Evolutionary conservation across 1,139 yeast species (phyloP).

Genomic region (Eremothecium coryli): DNA sequence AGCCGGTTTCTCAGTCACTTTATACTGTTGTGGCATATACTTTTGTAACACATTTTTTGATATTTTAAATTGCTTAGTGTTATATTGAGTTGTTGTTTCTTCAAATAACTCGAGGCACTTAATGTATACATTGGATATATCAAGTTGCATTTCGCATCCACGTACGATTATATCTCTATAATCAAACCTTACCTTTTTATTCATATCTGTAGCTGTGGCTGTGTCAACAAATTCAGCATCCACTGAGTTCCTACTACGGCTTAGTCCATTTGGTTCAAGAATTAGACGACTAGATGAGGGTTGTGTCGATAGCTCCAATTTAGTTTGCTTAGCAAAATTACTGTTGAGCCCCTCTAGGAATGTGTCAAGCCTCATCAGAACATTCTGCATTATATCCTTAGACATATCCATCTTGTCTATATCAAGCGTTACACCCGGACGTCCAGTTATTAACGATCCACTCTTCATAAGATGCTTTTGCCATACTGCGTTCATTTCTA

Average conservation of each 20-base stretch:
- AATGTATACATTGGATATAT: conserved; percentile 26
- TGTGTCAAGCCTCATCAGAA: conserved; percentile 22
- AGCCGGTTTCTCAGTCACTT: conserved; percentile 9
- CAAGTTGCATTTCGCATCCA: conserved; percentile 27
- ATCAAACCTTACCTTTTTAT: conserved; percentile 16
- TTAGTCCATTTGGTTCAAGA: conserved; percentile 9
- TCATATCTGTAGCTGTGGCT: conserved; percentile 9
- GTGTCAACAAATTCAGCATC: conserved; percentile 4
- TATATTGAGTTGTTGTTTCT: conserved; percentile 20
- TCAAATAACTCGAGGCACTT: conserved; percentile 26
- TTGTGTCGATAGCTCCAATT: conserved; percentile 16
- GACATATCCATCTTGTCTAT: conserved; percentile 22
- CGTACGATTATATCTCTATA: conserved; percentile 25
- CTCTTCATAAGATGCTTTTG: conserved; percentile 18
- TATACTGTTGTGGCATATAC: conserved; percentile 12
- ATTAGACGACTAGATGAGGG: conserved; percentile 12
- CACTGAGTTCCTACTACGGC: conserved; percentile 7
- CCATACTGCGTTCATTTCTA: conserved; percentile 27
- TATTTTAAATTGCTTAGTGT: conserved; percentile 1
- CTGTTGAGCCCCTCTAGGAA: conserved; percentile 24
- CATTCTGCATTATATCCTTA: conserved; percentile 11
- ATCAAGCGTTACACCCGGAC: conserved; percentile 18
- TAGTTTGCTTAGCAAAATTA: conserved; percentile 20
- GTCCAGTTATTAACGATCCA: conserved; percentile 7
- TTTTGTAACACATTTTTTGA: conserved; percentile 3